Percentiles rank a stretch among this genome's conserved stretches.
phyloP scores from a whole-genome alignment of 2,329 filamentous ascomycete species.

The Magnaporthiopsis incrustans region DNA sequence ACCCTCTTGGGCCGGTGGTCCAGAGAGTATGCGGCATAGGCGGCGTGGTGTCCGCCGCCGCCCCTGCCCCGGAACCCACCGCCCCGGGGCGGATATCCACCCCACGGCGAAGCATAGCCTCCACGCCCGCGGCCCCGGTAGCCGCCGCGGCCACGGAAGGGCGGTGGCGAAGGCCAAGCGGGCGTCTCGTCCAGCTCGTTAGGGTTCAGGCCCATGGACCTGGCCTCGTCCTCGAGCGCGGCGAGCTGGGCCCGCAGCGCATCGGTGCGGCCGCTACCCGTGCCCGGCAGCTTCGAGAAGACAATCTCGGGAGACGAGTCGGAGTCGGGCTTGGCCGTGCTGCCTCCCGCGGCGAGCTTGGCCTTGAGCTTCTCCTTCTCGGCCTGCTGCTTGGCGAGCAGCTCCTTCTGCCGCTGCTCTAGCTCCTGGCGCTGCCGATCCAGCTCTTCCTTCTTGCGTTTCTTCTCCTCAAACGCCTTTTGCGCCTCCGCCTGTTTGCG shows the following conservation, averaged over 20 bases:
- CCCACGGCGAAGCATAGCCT: conserved; percentile 17
- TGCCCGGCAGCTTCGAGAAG: conserved; percentile 9
- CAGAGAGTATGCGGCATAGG: conserved; percentile 57
- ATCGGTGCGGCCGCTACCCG: conserved; percentile 43
- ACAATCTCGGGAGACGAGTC: conserved; percentile 7
- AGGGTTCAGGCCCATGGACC: conserved; percentile 59
- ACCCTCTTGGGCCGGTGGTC: conserved; percentile 70
- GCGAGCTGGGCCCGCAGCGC: conserved; percentile 64
- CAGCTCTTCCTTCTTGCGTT: conserved; percentile 53
- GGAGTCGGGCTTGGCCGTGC: not conserved
- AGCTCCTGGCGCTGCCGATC: conserved; percentile 55
- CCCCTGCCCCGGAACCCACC: conserved; percentile 17
- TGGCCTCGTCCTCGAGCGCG: conserved; percentile 65
- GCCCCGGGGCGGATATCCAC: conserved; percentile 21
- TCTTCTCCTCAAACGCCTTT: conserved; percentile 57
- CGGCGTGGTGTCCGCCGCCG: conserved; percentile 38
- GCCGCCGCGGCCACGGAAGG: conserved; percentile 9
- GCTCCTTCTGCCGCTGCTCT: conserved; percentile 53
- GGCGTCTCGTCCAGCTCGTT: conserved; percentile 31
- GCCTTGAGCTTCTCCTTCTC: conserved; percentile 56
- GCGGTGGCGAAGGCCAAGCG: conserved; percentile 17
- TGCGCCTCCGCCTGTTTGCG: conserved; percentile 66
- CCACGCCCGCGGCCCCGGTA: conserved; percentile 12
- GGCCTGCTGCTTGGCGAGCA: conserved; percentile 55
- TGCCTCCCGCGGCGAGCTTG: conserved; percentile 43